phyloP scores from a whole-genome alignment of 2,329 filamentous ascomycete genomes.

The Venturia oleaginea region DNA sequence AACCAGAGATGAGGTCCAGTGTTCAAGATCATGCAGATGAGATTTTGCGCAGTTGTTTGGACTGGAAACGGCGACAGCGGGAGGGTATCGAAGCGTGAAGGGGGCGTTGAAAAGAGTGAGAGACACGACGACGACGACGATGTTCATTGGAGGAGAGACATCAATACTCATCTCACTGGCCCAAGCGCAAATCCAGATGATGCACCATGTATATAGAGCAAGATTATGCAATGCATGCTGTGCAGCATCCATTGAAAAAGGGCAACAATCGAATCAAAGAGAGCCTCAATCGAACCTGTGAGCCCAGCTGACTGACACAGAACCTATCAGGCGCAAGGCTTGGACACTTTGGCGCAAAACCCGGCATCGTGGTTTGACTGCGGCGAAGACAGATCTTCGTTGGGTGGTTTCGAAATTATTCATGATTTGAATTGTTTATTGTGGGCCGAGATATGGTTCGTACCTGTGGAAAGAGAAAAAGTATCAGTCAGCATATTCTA shows the following conservation, averaged over 20 bases:
- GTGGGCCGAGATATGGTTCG: constrained; percentile 7
- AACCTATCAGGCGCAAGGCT: not conserved
- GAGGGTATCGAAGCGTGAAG: not conserved
- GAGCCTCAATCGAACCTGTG: not conserved
- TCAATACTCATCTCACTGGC: not conserved
- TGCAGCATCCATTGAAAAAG: not conserved
- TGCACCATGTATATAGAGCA: not conserved
- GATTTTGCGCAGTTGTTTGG: not conserved
- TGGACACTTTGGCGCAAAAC: not conserved
- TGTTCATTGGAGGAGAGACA: not conserved
- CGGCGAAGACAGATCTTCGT: not conserved
- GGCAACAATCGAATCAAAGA: not conserved
- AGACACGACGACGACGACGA: not conserved
- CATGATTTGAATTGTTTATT: not conserved
- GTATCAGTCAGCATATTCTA: not conserved
- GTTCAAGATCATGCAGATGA: not conserved
- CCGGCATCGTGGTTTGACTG: not conserved
- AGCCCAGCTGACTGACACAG: not conserved
- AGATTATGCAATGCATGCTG: not conserved
- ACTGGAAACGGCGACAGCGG: not conserved
- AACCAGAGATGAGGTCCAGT: not conserved
- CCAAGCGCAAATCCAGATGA: not conserved
- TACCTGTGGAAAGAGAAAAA: constrained; percentile 1
- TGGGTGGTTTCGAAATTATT: not conserved
- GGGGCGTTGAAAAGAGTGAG: not conserved